Conservation (phyloP, 2,329 filamentous ascomycete genomes). For the Exophiala viscosa region DNA sequence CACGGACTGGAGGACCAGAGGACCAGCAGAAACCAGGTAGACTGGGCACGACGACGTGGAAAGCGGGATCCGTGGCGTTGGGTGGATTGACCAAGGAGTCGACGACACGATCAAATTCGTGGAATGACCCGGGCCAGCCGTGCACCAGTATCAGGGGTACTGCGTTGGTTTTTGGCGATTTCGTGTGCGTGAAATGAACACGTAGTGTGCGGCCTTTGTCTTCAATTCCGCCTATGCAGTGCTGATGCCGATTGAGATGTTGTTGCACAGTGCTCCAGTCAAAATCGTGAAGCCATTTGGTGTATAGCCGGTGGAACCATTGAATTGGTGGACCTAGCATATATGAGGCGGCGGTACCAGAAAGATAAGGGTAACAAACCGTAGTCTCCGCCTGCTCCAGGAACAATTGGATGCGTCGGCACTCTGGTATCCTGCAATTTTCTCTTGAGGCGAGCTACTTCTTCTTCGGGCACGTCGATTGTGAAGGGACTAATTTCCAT, state of each 20-base stretch:
- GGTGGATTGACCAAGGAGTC: constrained; percentile 28
- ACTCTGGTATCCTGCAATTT: constrained; percentile 17
- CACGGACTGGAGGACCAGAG: constrained; percentile 13
- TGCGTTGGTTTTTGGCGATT: constrained; percentile 28
- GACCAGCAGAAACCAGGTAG: constrained; percentile 32
- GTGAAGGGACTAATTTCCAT: constrained; percentile 14
- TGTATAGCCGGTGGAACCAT: constrained; percentile 15
- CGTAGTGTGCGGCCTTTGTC: constrained; percentile 7
- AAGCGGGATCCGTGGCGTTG: constrained; percentile 25
- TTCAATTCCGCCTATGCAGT: constrained; percentile 11
- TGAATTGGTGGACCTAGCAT: constrained; percentile 11
- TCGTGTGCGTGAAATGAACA: constrained; percentile 27
- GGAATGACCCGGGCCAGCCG: constrained; percentile 38
- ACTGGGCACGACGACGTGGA: constrained; percentile 31
- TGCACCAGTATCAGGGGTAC: constrained; percentile 37
- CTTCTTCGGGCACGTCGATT: constrained; percentile 13
- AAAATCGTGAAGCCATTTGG: constrained; percentile 16
- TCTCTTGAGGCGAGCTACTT: constrained; percentile 16
- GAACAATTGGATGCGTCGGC: constrained; percentile 16
- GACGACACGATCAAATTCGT: constrained; percentile 34
- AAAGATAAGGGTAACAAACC: neutral
- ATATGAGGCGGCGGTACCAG: no score
- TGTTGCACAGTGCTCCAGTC: constrained; percentile 15
- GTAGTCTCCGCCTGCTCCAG: constrained; percentile 16
- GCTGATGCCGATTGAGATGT: constrained; percentile 11